phyloP scores from a whole-genome alignment of 2,329 filamentous ascomycete genomes.

The Keithomyces neogunnii region DNA sequence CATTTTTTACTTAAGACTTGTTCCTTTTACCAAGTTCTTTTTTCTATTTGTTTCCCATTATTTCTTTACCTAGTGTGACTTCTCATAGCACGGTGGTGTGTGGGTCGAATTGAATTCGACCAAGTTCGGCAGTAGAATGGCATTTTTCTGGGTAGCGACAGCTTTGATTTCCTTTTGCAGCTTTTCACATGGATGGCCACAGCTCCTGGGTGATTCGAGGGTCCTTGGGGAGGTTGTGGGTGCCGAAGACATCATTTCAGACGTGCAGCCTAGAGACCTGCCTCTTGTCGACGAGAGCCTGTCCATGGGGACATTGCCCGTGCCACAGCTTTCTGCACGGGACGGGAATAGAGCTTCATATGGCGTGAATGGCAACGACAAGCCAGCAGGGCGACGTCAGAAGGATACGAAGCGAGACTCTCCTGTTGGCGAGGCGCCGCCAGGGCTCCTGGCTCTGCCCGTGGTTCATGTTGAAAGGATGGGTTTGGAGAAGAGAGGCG shows the following conservation, averaged over 20 bases:
- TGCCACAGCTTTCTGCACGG: conserved; percentile 3
- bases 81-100: neutral
- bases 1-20: no score
- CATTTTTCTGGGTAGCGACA: neutral
- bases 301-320: conserved; percentile 8
- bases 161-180: conserved; percentile 7
- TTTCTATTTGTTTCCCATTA: no score
- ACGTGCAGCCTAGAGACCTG: neutral
- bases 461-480: conserved; percentile 21
- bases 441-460: conserved; percentile 19
- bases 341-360: neutral
- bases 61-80: no score
- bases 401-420: neutral
- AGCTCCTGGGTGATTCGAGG: conserved; percentile 6
- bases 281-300: neutral
- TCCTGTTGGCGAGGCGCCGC: conserved; percentile 5
- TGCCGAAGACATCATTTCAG: neutral
- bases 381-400: neutral
- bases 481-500: conserved; percentile 29
- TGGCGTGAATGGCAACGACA: neutral
- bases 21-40: no score
- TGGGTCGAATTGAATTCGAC: neutral
- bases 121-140: neutral
- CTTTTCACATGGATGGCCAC: conserved; percentile 8
- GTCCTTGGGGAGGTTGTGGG: conserved; percentile 3